phyloP scores from a whole-genome alignment of 179 eudicot genomes.

The Silene noctiflora region DNA sequence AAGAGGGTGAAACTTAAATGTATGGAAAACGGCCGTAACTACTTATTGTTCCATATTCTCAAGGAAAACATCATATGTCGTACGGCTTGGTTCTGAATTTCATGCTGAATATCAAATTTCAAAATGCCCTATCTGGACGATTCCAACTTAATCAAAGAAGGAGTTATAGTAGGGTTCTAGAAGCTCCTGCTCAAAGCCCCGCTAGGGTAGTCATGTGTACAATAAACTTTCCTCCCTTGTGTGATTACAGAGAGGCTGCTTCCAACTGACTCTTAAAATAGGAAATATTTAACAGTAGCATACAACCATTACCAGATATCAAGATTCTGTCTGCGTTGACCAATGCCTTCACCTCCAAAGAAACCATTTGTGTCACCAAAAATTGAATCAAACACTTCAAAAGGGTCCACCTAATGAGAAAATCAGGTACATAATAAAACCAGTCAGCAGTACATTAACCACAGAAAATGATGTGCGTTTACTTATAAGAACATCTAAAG shows the following conservation, averaged over 20 bases:
- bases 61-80: not conserved
- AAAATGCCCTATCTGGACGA: not conserved
- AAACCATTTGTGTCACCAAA: conserved; percentile 64
- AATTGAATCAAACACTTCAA: conserved; percentile 63
- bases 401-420: conserved; percentile 63
- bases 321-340: conserved; percentile 46
- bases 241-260: not conserved
- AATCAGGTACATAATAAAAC: conserved; percentile 5
- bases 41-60: not conserved
- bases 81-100: not conserved
- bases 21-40: not conserved
- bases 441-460: not conserved
- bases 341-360: conserved; percentile 57
- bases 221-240: not conserved
- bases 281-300: not conserved
- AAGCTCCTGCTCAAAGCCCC: not conserved
- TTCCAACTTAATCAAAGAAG: not conserved
- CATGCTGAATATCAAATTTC: not conserved
- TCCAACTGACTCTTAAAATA: not conserved
- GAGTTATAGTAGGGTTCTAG: not conserved
- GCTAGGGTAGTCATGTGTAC: not conserved
- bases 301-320: conserved; percentile 58
- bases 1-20: not conserved
- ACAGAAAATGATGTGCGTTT: not conserved
- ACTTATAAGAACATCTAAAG: conserved; percentile 4